Base-by-base conservation (phyloP, 805 yeast species). In the Pichia ethanolica region DNA sequence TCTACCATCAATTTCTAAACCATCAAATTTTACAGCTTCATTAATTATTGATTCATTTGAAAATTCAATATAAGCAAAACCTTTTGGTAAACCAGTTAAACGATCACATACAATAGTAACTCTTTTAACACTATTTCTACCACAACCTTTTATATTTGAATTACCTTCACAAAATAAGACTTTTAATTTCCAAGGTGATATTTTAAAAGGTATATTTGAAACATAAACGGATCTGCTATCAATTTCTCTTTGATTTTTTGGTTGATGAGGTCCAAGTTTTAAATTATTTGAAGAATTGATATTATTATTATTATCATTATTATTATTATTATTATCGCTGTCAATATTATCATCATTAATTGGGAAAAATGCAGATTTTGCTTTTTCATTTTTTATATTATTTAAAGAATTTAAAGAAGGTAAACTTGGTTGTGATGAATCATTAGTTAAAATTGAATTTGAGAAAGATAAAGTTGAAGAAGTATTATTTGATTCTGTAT, bases 11-110 rank as follows among this genome's bases (percentile, higher is more conserved):
- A 88, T 79, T 42, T 72, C 72, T 5, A 79, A 68, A 33, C 86
- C 91, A 56, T 84, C 79, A 55, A 84, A 71, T 11, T 73, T 70
- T 39, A 86, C 69, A 1, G 95, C 95, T 52, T 76, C 72, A 25
- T 76, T 69, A 5, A 85, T 90, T 8, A 76, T 72, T 13, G 75
- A 75, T 5, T 74, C 76, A 60, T 78, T 81, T 36, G 82, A 79
- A 61, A 86, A 88, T 63, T 88, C 96, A 54, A 88, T 76, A 65
- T 86, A 88, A 0, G 96, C 96, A 67, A 75, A 87, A 3, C 96
- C 96, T 65, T 83, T 86, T 42, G 96, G 90, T 55, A 77, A 82
- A 5, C 93, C 91, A 0, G 90, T 80, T 57, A 69, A 70, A 64
- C 79, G 81, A 67, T 88, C 85, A 55, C 74, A 70, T 63, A 86